phyloP scores from a whole-genome alignment of 768 basidiomycete genomes.

The Trametes elegans region DNA sequence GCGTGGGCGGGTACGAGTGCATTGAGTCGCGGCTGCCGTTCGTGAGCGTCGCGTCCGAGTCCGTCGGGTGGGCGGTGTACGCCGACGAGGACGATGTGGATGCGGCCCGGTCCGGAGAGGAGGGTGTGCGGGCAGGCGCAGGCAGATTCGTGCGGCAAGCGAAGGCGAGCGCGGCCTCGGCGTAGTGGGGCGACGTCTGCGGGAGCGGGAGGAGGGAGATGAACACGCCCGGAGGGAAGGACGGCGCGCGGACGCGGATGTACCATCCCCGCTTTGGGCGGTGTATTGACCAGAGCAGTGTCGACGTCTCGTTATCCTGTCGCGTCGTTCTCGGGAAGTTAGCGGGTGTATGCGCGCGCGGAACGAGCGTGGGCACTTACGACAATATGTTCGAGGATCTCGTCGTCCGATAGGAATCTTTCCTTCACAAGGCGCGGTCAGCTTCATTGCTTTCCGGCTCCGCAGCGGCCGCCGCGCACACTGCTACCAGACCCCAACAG shows the following conservation, averaged over 20 bases:
- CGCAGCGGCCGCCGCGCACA: too few species aligned
- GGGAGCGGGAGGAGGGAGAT: conserved; percentile 36
- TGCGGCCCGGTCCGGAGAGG: conserved; percentile 7
- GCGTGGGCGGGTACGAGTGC: conserved; percentile 38
- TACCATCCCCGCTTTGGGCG: conserved; percentile 84
- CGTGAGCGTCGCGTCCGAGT: conserved; percentile 31
- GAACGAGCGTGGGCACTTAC: conserved; percentile 40
- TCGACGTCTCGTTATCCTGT: conserved; percentile 67
- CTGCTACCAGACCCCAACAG: too few species aligned
- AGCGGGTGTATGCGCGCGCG: not conserved
- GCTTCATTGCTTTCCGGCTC: too few species aligned
- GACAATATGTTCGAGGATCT: conserved; percentile 73
- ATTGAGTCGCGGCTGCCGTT: conserved; percentile 22
- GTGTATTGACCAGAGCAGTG: conserved; percentile 73
- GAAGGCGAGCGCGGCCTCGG: conserved; percentile 35
- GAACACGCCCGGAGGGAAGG: conserved; percentile 54
- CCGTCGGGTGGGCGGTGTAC: conserved; percentile 19
- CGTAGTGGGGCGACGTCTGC: conserved; percentile 29
- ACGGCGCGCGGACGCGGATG: conserved; percentile 69
- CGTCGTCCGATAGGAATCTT: conserved; percentile 67
- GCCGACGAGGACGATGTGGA: conserved; percentile 12
- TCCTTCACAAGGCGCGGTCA: conserved; percentile 45
- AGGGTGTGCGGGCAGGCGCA: not conserved
- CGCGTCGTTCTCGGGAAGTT: too few species aligned
- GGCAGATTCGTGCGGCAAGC: conserved; percentile 33